Conservation (phyloP, 192 early-diverging fungal genomes). For the Backusella mclennaniae region DNA sequence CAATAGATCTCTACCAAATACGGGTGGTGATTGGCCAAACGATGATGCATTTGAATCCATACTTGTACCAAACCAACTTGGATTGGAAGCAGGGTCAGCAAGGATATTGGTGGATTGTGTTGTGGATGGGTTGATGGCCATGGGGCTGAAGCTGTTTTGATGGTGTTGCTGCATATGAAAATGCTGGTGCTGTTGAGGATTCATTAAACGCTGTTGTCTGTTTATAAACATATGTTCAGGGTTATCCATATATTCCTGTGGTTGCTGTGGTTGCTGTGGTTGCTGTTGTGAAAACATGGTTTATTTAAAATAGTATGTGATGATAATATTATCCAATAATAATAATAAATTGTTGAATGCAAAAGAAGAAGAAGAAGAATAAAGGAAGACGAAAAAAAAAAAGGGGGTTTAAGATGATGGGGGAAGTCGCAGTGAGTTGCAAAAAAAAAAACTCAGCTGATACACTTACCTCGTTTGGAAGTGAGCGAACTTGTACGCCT, state of each 20-base stretch:
- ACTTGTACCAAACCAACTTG: constrained; percentile 26
- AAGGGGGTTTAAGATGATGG: background rate
- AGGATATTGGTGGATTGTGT: constrained; percentile 10
- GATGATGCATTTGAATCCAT: constrained; percentile 28
- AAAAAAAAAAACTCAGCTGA: background rate
- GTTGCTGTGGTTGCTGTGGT: background rate
- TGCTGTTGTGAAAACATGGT: constrained; percentile 4
- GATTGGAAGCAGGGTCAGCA: constrained; percentile 10
- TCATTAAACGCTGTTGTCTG: background rate
- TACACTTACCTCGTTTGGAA: background rate
- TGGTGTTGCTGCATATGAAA: constrained; percentile 6
- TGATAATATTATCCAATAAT: background rate
- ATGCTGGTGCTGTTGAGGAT: background rate
- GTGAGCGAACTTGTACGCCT: background rate
- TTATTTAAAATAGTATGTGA: background rate
- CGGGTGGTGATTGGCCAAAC: constrained; percentile 23
- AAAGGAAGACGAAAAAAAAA: background rate
- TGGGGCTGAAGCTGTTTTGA: constrained; percentile 10
- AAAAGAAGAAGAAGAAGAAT: background rate
- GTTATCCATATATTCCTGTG: background rate
- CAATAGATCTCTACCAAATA: constrained; percentile 26
- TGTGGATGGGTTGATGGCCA: constrained; percentile 4
- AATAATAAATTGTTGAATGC: background rate
- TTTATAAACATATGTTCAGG: constrained; percentile 9
- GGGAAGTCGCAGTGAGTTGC: background rate